Percentiles rank a stretch among this genome's conserved stretches.
Evolutionary conservation across 163 green algal species (phyloP).

Genomic region (Picocystis sp.): DNA sequence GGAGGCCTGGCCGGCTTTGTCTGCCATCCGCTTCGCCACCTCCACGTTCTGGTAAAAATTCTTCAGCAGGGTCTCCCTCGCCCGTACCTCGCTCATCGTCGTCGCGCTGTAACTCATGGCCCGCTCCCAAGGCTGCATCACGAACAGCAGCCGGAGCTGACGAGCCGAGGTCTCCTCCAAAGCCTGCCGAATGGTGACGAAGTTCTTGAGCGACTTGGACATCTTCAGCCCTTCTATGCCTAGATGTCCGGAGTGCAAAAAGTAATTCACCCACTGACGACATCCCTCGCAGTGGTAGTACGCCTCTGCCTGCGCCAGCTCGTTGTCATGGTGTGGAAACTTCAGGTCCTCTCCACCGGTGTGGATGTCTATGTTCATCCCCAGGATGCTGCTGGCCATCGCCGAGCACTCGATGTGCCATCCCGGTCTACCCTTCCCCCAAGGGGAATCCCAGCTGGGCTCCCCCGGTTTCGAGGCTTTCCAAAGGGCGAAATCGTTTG

Average conservation of each 20-base stretch:
- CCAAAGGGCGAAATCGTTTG: conserved; percentile 92
- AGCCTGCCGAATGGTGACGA: conserved; percentile 81
- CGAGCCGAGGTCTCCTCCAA: conserved; percentile 57
- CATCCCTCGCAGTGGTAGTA: conserved; percentile 17
- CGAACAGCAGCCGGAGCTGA: conserved; percentile 88
- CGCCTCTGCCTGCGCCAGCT: conserved; percentile 89
- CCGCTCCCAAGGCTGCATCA: conserved; percentile 73
- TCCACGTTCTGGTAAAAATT: conserved; percentile 92
- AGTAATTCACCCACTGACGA: conserved; percentile 97
- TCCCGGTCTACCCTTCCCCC: conserved; percentile 72
- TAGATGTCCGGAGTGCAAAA: conserved; percentile 86
- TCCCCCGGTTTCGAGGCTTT: conserved; percentile 83
- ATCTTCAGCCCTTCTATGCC: conserved; percentile 96
- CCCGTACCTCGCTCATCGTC: conserved; percentile 41
- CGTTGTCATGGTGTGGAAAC: conserved; percentile 98
- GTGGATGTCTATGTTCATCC: conserved; percentile 76
- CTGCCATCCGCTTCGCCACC: conserved; percentile 17
- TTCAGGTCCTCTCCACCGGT: conserved; percentile 78
- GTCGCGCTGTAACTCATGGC: conserved; percentile 52
- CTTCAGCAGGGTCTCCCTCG: conserved; percentile 55
- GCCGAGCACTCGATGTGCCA: conserved; percentile 99
- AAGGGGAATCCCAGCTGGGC: conserved; percentile 76
- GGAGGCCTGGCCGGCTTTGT: conserved; percentile 2
- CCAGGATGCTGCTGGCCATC: conserved; percentile 78
- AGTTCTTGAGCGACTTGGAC: conserved; percentile 98